Conservation (phyloP, 306 rosid genomes). For the Lotus japonicus region DNA sequence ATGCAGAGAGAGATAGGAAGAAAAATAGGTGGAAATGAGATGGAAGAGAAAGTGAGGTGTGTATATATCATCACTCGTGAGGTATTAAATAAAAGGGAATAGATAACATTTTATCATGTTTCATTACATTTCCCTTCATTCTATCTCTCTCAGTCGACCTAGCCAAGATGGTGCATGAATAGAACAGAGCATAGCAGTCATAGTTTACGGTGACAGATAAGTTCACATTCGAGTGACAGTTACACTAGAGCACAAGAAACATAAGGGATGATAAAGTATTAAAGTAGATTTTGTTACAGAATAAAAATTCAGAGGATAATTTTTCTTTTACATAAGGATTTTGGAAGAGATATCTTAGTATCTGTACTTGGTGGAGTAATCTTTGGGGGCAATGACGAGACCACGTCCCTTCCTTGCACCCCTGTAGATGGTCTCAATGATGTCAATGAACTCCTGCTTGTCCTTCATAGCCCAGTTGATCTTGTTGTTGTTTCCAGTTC, state of each 20-base stretch:
- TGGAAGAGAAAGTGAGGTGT: no score
- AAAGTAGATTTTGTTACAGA: background rate
- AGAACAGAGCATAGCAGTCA: background rate
- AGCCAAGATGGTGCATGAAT: background rate
- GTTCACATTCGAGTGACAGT: background rate
- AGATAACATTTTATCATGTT: no score
- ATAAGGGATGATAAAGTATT: background rate
- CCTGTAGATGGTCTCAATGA: slow-evolving; percentile 73
- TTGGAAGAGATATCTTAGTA: slow-evolving; percentile 33
- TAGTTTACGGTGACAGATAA: background rate
- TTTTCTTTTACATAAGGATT: background rate
- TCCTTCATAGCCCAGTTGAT: slow-evolving; percentile 97
- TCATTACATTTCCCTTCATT: no score
- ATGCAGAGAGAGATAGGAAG: no score
- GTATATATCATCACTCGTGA: no score
- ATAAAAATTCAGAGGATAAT: background rate
- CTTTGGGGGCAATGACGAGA: slow-evolving; percentile 92
- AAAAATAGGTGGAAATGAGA: no score
- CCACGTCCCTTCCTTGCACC: slow-evolving; percentile 96
- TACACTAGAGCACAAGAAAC: background rate
- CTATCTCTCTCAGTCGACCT: no score
- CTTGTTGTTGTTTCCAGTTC: slow-evolving; percentile 97
- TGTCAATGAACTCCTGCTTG: slow-evolving; percentile 93
- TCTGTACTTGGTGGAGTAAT: slow-evolving; percentile 93
- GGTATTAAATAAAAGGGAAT: no score